Percentiles rank a stretch among this genome's conserved stretches.
These are phyloP conservation scores for Dendryphion nanum DNA, from an alignment of 2,329 filamentous ascomycete species.

Conservation along the genomic window DNA sequence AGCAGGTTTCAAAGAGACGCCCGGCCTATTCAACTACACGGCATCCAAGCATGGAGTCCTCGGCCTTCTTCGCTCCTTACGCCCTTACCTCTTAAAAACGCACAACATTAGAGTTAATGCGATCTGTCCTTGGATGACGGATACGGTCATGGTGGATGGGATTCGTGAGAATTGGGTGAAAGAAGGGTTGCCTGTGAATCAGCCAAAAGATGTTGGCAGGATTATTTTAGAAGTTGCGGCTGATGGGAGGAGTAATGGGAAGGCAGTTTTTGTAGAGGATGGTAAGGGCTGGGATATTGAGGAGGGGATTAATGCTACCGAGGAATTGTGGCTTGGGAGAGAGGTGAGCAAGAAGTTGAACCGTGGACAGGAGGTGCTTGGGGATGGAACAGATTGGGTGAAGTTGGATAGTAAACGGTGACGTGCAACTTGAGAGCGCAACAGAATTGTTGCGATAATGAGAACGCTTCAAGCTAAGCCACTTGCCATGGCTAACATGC, in stretches of 20 bases:
- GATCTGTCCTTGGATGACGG: not conserved
- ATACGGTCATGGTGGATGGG: not conserved
- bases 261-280: not conserved
- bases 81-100: not conserved
- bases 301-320: too few relatives aligned
- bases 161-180: not conserved
- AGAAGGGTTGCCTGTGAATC: not conserved
- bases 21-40: not conserved
- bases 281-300: not conserved
- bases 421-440: too few relatives aligned
- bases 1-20: not conserved
- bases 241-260: not conserved
- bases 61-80: not conserved
- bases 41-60: not conserved
- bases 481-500: too few relatives aligned
- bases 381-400: too few relatives aligned
- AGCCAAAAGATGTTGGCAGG: not conserved
- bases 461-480: too few relatives aligned
- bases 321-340: too few relatives aligned
- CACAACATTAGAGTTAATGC: not conserved
- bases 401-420: too few relatives aligned
- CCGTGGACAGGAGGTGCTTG: too few relatives aligned
- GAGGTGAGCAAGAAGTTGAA: too few relatives aligned
- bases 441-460: too few relatives aligned
- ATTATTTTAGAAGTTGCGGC: not conserved